Evolutionary conservation across 176 grass and related monocot species (phyloP), one percentile per base, ranked within the genome.

Genomic region (Juncus inflexus): DNA sequence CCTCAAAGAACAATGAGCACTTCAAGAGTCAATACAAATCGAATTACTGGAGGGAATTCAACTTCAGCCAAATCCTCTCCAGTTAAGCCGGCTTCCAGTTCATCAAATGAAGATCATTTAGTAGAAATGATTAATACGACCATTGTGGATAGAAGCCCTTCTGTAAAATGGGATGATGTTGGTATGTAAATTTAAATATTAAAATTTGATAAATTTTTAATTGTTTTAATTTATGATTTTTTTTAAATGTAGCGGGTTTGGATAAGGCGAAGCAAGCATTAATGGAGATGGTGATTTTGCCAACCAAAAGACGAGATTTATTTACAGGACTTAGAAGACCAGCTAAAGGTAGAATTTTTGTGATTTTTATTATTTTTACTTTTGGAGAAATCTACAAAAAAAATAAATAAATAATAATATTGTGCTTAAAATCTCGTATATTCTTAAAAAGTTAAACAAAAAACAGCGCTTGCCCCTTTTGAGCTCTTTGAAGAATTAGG

Each of bases 261-360:
- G 88, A 89, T 67, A 92, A 89, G 51, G 94, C 94, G 69, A 97
- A 97, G 60, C 85, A 97, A 79, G 85, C 94, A 77, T 85, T 97
- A 39, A 91, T 91, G 88, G 94, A 97, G 91, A 97, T 97, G 94
- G 83, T 97, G 55, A 89, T 97, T 72, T 80, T 97, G 66, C 94
- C 94, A 65, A 89, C 88, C 55, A 97, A 97, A 64, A 79, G 94
- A 84, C 89, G 80, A 64, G 88, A 97, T 74, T 72, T 97, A 28
- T 97, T 92, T 67, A 92, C 88, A 1, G 88, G 94, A 42, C 88
- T 97, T 77, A 64, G 94, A 10, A 91, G 87, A 51, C 94, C 94
- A 75, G 94, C 94, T 68, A 87, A 78, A 61, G 94, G 90, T 95
- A 71, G 63, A 63, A 40, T 50, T 80, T 41, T 50, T 8, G 1